These are phyloP conservation scores for Elsinoe ampelina DNA, from an alignment of 2,329 filamentous ascomycete genomes.

Conservation along the genomic window DNA sequence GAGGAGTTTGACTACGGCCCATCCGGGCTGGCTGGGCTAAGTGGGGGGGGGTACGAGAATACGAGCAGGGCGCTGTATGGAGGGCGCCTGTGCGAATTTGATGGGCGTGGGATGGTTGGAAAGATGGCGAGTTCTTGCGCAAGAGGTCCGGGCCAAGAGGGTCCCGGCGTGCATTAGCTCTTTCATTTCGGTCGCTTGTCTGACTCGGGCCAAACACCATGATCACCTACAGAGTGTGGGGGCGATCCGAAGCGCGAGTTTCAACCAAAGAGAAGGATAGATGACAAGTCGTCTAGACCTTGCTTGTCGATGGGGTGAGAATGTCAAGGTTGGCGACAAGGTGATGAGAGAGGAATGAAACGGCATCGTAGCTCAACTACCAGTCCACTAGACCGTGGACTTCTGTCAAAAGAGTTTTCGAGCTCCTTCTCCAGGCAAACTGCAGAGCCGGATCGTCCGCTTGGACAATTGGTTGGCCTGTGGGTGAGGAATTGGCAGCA, in stretches of 20 bases:
- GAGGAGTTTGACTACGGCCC: slow-evolving; percentile 7
- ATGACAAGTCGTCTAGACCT: background rate
- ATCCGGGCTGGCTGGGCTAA: slow-evolving; percentile 7
- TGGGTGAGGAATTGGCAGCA: background rate
- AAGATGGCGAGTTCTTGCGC: slow-evolving; percentile 13
- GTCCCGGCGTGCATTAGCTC: slow-evolving; percentile 8
- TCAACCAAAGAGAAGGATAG: background rate
- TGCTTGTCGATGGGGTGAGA: background rate
- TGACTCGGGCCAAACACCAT: slow-evolving; percentile 11
- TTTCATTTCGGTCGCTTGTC: background rate
- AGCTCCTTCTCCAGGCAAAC: background rate
- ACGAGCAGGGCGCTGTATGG: background rate
- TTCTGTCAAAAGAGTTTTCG: background rate
- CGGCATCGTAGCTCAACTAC: background rate
- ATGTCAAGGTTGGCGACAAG: background rate
- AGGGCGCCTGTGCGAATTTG: slow-evolving; percentile 7
- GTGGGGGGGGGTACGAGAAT: slow-evolving; percentile 1
- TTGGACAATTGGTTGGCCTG: slow-evolving; percentile 8
- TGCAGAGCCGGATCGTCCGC: slow-evolving; percentile 1
- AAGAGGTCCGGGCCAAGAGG: slow-evolving; percentile 7
- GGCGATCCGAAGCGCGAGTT: slow-evolving; percentile 9
- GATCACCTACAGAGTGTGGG: slow-evolving; percentile 2
- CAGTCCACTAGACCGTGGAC: background rate
- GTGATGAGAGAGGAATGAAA: background rate
- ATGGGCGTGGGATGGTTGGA: slow-evolving; percentile 10